Percentiles rank a stretch among this genome's conserved stretches.
Evolutionary conservation across 2,329 filamentous ascomycete genomes (phyloP).

Genomic region (Nannizziopsis barbatae): DNA sequence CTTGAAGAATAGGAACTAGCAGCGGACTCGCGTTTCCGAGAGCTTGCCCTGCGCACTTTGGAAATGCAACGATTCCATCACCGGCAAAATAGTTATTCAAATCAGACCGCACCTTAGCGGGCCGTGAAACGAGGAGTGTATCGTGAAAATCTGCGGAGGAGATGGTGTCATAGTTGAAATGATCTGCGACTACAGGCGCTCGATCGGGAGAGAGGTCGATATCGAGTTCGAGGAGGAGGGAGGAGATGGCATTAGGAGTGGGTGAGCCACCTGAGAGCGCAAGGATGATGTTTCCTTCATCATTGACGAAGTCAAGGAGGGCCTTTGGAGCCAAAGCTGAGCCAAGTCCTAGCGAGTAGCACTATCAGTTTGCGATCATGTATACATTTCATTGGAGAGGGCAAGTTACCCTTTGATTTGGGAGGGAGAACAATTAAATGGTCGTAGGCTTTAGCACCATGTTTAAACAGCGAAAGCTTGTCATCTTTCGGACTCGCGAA

Average conservation of each 20-base stretch:
- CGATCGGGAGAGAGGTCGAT: conserved; percentile 78
- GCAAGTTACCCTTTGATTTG: conserved; percentile 65
- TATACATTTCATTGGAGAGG: not conserved
- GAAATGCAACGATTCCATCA: conserved; percentile 64
- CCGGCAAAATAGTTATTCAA: conserved; percentile 68
- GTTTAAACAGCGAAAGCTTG: conserved; percentile 63
- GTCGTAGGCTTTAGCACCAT: conserved; percentile 82
- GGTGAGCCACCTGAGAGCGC: conserved; percentile 62
- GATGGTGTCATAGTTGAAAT: conserved; percentile 80
- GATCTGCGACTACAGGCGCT: conserved; percentile 76
- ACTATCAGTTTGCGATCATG: conserved; percentile 17
- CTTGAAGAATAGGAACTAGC: conserved; percentile 69
- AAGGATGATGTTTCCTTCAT: conserved; percentile 80
- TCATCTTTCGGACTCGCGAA: conserved; percentile 78
- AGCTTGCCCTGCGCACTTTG: conserved; percentile 66
- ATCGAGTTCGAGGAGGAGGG: conserved; percentile 76
- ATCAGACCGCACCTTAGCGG: conserved; percentile 53
- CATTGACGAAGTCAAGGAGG: conserved; percentile 84
- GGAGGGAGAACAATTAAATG: conserved; percentile 80
- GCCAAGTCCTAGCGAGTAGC: conserved; percentile 57
- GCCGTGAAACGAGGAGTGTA: conserved; percentile 66
- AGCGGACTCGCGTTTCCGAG: conserved; percentile 66
- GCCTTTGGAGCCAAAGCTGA: conserved; percentile 75
- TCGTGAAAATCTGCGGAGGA: conserved; percentile 77
- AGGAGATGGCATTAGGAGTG: conserved; percentile 61